Base-by-base conservation (phyloP, 2,329 filamentous ascomycete species). In the Samsoniella hepiali region DNA sequence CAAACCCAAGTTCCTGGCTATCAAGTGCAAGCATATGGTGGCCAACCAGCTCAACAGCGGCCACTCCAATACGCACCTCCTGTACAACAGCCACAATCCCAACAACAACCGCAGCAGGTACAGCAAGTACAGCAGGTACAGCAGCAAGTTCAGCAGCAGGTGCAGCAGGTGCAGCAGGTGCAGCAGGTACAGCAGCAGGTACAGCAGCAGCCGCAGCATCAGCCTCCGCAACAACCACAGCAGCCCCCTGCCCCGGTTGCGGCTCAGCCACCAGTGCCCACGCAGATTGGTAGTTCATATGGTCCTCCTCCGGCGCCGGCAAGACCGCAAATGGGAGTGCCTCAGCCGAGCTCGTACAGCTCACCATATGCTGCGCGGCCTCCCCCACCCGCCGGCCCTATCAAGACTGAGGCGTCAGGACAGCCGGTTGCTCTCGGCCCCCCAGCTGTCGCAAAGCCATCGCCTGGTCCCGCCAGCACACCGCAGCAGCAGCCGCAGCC, bases 331-430 rank as follows among this genome's bases (percentile, higher is more conserved):
- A 67, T 73, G 36, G 73, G 72, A 22, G 68, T 65, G 51, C 67
- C 72, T 5, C 75, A 75, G 53, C 72, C 70, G 5, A 70, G 72
- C 31, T 65, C 73, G 11, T 77, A 77, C 65, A 77, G 74, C 58
- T 77, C 75, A 42, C 75, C 75, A 31, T 77, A 77, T 64, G 73
- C 75, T 13, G 71, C 74, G 34, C 70, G 72, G 27, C 75, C 74
- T 6, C 74, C 73, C 8, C 63, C 63, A 15, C 27, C 63, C 2
- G 53, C 34, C 40, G 49, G 22, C 36, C 29, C 53, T 13, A 49
- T 58, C 27, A 64, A 64, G 54, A 38, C 36, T 15, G 63, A 64
- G 38, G 32, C 17, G 9, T 51, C 66, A 44, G 69, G 64, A 36
- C 66, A 67, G 38, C 61, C 57, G 3, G 55, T 55, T 22, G 54